phyloP scores from a whole-genome alignment of 441 rosid genomes.

The Corymbia calophylla region DNA sequence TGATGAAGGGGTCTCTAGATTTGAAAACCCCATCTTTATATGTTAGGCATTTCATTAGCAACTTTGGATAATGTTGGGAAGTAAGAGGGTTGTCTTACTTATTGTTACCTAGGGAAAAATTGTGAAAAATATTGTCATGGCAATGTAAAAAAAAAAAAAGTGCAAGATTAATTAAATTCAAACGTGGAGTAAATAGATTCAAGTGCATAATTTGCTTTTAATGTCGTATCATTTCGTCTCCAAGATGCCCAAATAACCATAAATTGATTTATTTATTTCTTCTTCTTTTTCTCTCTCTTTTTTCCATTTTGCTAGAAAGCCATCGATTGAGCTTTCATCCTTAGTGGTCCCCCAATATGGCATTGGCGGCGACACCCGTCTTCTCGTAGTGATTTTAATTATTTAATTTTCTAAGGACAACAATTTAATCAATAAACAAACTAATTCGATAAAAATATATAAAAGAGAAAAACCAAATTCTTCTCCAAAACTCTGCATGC shows the following conservation, averaged over 20 bases:
- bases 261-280: background rate
- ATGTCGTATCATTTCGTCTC: background rate
- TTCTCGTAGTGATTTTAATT: background rate
- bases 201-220: background rate
- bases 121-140: background rate
- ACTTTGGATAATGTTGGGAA: background rate
- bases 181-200: background rate
- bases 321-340: background rate
- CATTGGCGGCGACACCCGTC: background rate
- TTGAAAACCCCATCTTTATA: background rate
- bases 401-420: background rate
- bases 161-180: background rate
- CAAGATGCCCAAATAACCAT: background rate
- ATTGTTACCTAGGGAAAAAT: background rate
- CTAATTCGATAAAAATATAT: background rate
- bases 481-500: background rate
- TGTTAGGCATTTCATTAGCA: background rate
- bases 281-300: background rate
- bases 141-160: rapidly evolving
- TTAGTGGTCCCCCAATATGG: background rate
- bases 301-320: background rate
- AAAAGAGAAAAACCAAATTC: background rate
- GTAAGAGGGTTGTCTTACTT: background rate
- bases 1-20: background rate
- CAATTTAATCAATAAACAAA: background rate